Evolutionary conservation across 192 early-diverging fungal species (phyloP), one percentile per base, ranked within the genome.

Genomic region (Coemansia sp.): DNA sequence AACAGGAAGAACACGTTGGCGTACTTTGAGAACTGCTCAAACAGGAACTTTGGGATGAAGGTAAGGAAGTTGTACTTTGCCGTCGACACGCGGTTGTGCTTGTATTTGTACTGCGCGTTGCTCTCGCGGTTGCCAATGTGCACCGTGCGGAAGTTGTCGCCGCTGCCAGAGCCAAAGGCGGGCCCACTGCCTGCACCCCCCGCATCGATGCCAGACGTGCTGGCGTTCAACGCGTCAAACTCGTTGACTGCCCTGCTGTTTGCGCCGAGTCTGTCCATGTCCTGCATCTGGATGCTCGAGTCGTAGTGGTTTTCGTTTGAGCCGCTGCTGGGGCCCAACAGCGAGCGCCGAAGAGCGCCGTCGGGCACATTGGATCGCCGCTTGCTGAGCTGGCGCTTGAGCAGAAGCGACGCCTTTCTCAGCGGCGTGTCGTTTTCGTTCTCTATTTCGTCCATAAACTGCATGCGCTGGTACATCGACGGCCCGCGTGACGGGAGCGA

Each of bases 1-100:
- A 99, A 95, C 71, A 99, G 72, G 81, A 99, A 99, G 63, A 98
- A 99, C 61, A 98, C 70, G 77, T 99, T 99, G 48, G 97, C 97
- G 77, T 97, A 98, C 76, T 95, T 94, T 37, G 87, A 89, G 56
- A 99, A 99, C 80, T 99, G 93, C 73, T 97, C 95, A 47, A 86
- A 87, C 38, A 99, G 78, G 62, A 98, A 98, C 78, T 91, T 95
- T 50, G 90, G 90, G 37, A 98, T 41, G 53, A 99, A 99, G 9
- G 94, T 92, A n/a, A 87, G 52, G 24, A 84, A 37, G 59, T 88
- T 96, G 80, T 99, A 99, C 74, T 99, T 99, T 53, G 90, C 89
- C 9, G 97, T 98, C 27, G 89, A 92, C 45, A 99, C 88, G 18
- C 80, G 71, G 65, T 99, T 99, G 74, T 94, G 89, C 24, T 94